Conservation (phyloP, 495 filamentous ascomycete genomes). For the Xylaria cubensis region DNA sequence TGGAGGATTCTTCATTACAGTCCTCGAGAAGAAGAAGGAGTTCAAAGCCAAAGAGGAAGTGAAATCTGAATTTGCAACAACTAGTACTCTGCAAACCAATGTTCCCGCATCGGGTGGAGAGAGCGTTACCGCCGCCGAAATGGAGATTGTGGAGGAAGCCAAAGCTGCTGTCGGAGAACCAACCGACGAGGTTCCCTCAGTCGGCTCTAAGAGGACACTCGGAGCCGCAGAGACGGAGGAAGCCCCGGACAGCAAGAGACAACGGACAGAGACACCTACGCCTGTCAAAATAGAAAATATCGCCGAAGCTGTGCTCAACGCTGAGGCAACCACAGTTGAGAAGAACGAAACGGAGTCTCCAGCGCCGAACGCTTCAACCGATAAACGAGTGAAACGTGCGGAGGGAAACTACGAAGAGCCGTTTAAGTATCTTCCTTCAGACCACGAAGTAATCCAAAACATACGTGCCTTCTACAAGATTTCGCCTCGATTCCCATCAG, state of each 20-base stretch:
- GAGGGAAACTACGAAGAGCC: slow-evolving; percentile 71
- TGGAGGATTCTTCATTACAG: slow-evolving; percentile 95
- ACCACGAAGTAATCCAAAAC: slow-evolving; percentile 73
- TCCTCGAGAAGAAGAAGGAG: slow-evolving; percentile 88
- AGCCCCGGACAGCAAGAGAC: slow-evolving; percentile 36
- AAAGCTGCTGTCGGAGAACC: slow-evolving; percentile 42
- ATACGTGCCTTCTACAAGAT: slow-evolving; percentile 85
- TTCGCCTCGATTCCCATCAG: slow-evolving; percentile 79
- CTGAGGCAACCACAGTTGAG: slow-evolving; percentile 25
- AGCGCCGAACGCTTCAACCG: slow-evolving; percentile 29
- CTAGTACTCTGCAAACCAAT: slow-evolving; percentile 35
- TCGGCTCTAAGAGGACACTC: slow-evolving; percentile 42
- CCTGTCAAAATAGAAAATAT: slow-evolving; percentile 29
- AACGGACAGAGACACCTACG: slow-evolving; percentile 34
- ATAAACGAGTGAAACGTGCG: slow-evolving; percentile 35
- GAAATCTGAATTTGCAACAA: slow-evolving; percentile 52
- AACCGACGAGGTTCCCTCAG: slow-evolving; percentile 39
- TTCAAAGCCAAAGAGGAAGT: slow-evolving; percentile 83
- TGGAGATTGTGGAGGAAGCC: slow-evolving; percentile 44
- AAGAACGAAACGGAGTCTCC: slow-evolving; percentile 34
- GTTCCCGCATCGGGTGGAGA: slow-evolving; percentile 35
- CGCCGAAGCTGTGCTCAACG: slow-evolving; percentile 27
- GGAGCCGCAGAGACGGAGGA: slow-evolving; percentile 39
- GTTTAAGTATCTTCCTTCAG: slow-evolving; percentile 81
- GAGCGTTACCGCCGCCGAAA: slow-evolving; percentile 47